Base-by-base conservation (phyloP, 1,284 basidiomycete genomes). In the Ganoderma boninense region DNA sequence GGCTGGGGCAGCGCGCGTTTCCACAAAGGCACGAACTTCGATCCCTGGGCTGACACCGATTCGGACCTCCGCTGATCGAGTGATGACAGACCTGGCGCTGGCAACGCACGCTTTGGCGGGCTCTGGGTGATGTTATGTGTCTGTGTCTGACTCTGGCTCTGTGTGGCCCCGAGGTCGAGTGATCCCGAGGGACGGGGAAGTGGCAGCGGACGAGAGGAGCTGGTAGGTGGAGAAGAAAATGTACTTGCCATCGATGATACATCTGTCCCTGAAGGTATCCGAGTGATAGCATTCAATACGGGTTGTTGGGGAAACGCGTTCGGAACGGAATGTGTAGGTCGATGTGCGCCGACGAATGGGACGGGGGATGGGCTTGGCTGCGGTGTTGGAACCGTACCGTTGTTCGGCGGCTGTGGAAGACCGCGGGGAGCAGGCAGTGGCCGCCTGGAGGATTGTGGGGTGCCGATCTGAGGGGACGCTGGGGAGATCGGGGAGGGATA, bases 11-110 rank as follows among this genome's bases (percentile, higher is more conserved):
- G 72, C 18, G 73, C 73, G 49, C 79, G 79, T 69, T 75, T 79
- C 79, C 79, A 80, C 46, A 76, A 62, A 1, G 79, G 79, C 1
- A 79, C 75, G 63, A 80, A 80, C 69, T 76, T 79, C 71, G 77
- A 77, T 26, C 76, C 78, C 2, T 70, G 60, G 2, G 71, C 69
- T 20, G 73, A 64, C 16, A 68, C 52, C 23, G 72, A 66, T 42
- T 72, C 71, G 13, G 70, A 67, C 26, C 66, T 71, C 14, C 46
- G 52, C 29, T 26, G 62, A 32, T 64, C 49, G 62, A 14, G 23
- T 42, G 54, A 7, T 38, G 66, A 32, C 20, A 65, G 54, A n/a
- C 60, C 62, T 13, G 70, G 67, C n/a, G 52, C 68, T 8, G 73
- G 73, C 32, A 74, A 52, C 1, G 69, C 66, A 35, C 69, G 71